phyloP scores from a whole-genome alignment of 2,329 filamentous ascomycete species.

The Alternaria gaisen region DNA sequence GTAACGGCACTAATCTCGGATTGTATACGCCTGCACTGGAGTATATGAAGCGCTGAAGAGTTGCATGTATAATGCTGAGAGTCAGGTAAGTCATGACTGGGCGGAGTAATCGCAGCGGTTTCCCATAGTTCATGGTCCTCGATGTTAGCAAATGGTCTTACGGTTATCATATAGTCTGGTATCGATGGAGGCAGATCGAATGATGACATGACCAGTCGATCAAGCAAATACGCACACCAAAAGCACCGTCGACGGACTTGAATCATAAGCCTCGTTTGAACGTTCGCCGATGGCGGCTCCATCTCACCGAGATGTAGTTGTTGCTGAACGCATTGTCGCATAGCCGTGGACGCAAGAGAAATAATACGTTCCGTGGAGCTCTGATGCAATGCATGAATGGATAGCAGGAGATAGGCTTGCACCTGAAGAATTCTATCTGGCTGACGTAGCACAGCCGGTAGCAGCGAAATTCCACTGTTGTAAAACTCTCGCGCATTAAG shows the following conservation, averaged over 20 bases:
- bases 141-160: slow-evolving; percentile 26
- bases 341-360: slow-evolving; percentile 25
- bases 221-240: slow-evolving; percentile 31
- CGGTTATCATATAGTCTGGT: slow-evolving; percentile 27
- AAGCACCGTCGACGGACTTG: slow-evolving; percentile 30
- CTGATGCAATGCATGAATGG: slow-evolving; percentile 28
- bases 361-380: slow-evolving; percentile 33
- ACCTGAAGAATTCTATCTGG: slow-evolving; percentile 25
- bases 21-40: slow-evolving; percentile 30
- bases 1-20: slow-evolving; percentile 29
- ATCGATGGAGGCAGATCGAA: slow-evolving; percentile 31
- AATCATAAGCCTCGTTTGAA: slow-evolving; percentile 10
- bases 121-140: slow-evolving; percentile 23
- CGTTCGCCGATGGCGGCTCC: slow-evolving; percentile 16
- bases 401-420: slow-evolving; percentile 30
- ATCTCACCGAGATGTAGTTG: slow-evolving; percentile 29
- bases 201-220: slow-evolving; percentile 26
- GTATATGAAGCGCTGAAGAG: slow-evolving; percentile 28
- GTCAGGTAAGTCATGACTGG: slow-evolving; percentile 18
- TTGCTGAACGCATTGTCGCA: slow-evolving; percentile 29
- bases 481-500: slow-evolving; percentile 24
- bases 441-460: slow-evolving; percentile 24
- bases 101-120: slow-evolving; percentile 16
- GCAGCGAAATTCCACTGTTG: slow-evolving; percentile 19
- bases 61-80: slow-evolving; percentile 22